Base-by-base conservation (phyloP, 148 eudicot genomes). In the Chenopodium formosanum region DNA sequence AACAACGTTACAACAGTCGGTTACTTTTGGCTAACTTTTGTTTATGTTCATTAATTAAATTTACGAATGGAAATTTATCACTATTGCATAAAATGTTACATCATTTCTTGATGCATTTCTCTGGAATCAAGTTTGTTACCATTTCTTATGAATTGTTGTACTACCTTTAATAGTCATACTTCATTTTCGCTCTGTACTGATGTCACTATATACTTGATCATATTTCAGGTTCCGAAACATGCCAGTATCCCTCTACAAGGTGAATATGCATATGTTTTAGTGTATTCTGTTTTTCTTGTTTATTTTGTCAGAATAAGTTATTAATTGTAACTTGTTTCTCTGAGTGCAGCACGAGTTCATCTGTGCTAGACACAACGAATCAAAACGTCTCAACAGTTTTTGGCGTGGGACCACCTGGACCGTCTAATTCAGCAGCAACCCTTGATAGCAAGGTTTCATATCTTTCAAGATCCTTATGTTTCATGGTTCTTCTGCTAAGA, bases 231-330 rank as follows among this genome's bases (percentile, higher is more conserved):
- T 85, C 85, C 67, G 88, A 79, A 44, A 71, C 90, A 64, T 96
- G 99, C 83, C 89, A 82, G 73, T 96, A 88, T 86, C 93, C 92
- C 60, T 90, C 97, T 60, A 96, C 95, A 66, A 95, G 99, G 99
- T 95, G 81, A 84, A 81, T 64, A 37, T 66, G 27, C 68, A 70
- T 31, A 74, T 19, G 72, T 46, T 46, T 16, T 56, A 27, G 29
- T 72, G 19, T 48, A 47, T 66, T 5, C 60, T 40, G 3, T 19
- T 64, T 2, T 7, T 9, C 17, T 0, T 8, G 37, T 44, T 53
- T 74, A 32, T 40, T 23, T 5, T 25, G 10, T 66, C 34, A 56
- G 50, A 77, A 2, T 25, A 4, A n/a, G n/a, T 46, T 50, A 17
- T 9, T 69, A 32, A 34, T 37, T 3, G 20, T 31, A 17, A 47